Evolutionary conservation across 2,329 filamentous ascomycete genomes (phyloP), one percentile per base, ranked within the genome.

Genomic region (Didymella sp.): DNA sequence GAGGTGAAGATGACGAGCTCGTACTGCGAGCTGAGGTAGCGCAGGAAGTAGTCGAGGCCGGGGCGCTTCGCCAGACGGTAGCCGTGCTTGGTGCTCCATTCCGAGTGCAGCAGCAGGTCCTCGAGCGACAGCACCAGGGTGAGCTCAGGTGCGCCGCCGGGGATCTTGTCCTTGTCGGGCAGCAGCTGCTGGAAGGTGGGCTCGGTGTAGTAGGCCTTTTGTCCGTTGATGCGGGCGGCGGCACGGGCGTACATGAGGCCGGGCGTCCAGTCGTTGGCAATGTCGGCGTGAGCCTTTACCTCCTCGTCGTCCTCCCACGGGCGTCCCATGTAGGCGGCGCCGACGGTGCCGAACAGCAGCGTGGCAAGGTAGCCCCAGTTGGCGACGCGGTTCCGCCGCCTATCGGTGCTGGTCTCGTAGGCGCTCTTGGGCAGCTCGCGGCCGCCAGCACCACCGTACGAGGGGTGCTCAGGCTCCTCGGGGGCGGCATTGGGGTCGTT

Each of bases 11-110:
- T 87, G 49, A 98, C 95, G 51, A 99, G 83, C 77, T 99, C 95
- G 74, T 97, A 99, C 83, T 99, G 98, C 77, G 97, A 93, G 78
- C 91, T 94, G 45, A 99, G 85, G 77, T 99, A 99, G 72, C 91
- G 91, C 62, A 99, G 81, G 81, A 99, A 99, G 81, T 99, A 99
- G 79, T 99, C 95, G 60, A 96, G 86, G 42, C 95, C 95, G 31
- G 95, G 95, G 46, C 95, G 87, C 81, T 99, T 99, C 25, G 95
- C 95, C 60, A 96, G 85, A 66, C 94, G 87, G 92, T 95, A 99
- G 57, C 95, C 95, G 73, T 97, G 90, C 75, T 98, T 91, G 55
- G 94, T 87, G 22, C 87, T 86, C 95, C 95, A 99, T 75, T 96
- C 92, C 72, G 91, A 96, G 79, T 97, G 94, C 27, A 99, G 87